Conservation (phyloP, 345 rosid genomes). For the Aethionema arabicum region DNA sequence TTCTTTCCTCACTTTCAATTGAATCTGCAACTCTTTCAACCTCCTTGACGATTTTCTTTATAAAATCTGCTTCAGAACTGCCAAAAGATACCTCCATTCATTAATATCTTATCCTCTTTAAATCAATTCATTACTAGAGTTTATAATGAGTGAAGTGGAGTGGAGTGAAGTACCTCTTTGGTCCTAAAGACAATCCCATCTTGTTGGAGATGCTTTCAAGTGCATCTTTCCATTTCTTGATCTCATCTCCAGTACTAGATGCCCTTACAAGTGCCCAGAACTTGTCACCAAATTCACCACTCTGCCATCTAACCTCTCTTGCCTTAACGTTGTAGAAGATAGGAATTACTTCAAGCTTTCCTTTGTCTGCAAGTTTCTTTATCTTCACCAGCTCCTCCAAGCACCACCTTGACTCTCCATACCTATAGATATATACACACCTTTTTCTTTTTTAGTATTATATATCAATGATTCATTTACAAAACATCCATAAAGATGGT, state of each 20-base stretch:
- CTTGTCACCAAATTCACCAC: slow-evolving; percentile 9
- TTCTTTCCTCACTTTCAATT: no score
- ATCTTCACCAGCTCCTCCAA: slow-evolving; percentile 9
- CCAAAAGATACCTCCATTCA: no score
- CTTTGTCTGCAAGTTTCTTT: not conserved
- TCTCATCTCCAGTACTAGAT: slow-evolving; percentile 3
- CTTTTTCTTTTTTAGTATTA: no score
- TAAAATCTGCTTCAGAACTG: no score
- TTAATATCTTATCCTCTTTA: no score
- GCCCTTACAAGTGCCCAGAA: slow-evolving; percentile 1
- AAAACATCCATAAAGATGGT: no score
- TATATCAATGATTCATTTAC: no score
- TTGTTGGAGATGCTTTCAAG: not conserved
- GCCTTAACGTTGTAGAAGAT: slow-evolving; percentile 17
- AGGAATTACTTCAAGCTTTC: slow-evolving; percentile 12
- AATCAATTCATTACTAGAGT: no score
- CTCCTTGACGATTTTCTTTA: no score
- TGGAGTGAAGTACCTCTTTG: no score
- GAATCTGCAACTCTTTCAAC: no score
- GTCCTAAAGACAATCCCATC: not conserved
- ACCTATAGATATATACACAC: not conserved
- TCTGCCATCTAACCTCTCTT: slow-evolving; percentile 1
- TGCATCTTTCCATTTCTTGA: slow-evolving; percentile 12
- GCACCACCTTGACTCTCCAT: slow-evolving; percentile 1
- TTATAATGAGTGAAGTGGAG: no score